These are phyloP conservation scores for Solanum microdontum DNA, from an alignment of 257 asterid species.

Conservation along the genomic window DNA sequence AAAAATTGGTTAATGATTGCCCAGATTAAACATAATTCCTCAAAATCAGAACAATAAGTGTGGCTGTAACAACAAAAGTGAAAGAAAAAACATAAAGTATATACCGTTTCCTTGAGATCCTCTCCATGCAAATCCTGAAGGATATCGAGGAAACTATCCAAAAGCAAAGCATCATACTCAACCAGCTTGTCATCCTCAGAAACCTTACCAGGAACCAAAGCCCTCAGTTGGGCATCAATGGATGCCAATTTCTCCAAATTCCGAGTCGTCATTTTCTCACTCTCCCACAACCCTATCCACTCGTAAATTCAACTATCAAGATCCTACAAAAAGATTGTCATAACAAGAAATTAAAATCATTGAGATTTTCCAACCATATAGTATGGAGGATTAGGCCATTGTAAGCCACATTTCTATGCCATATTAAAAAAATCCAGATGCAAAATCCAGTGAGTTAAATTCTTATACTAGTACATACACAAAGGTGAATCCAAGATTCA, in stretches of 20 bases:
- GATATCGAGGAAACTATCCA: conserved; percentile 42
- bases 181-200: conserved; percentile 47
- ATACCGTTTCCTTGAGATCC: conserved; percentile 36
- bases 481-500: not conserved
- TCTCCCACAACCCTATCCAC: not conserved
- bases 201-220: conserved; percentile 31
- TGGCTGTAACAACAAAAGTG: not conserved
- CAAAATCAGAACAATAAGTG: not conserved
- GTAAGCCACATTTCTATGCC: not conserved
- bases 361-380: not conserved
- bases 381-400: not conserved
- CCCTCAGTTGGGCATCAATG: conserved; percentile 41
- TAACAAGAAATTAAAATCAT: not conserved
- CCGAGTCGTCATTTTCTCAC: conserved; percentile 19
- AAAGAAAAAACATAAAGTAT: not conserved
- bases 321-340: conserved; percentile 8
- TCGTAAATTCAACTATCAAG: not conserved
- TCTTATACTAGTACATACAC: not conserved
- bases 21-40: not conserved
- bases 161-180: conserved; percentile 44
- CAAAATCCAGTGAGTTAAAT: not conserved
- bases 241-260: conserved; percentile 40
- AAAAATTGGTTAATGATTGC: not conserved
- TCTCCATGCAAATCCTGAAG: conserved; percentile 44
- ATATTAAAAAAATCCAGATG: not conserved